Base-by-base conservation (phyloP, 225 moss, liverwort and hornwort species). In the Lunularia cruciata region DNA sequence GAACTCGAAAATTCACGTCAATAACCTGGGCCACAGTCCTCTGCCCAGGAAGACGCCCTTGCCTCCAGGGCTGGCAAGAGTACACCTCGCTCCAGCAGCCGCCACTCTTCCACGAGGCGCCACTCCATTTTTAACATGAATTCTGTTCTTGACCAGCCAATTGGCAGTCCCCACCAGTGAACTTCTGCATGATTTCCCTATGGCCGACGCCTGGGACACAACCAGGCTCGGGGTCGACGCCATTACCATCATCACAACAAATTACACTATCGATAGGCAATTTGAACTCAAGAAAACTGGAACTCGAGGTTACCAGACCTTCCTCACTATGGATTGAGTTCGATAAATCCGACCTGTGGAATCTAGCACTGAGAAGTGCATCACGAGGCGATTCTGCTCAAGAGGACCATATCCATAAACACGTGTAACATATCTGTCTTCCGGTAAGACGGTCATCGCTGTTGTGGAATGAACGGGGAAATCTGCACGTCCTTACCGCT, bases 21-120 rank as follows among this genome's bases (percentile, higher is more conserved):
- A 75, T 47, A 58, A 76, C 76, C 75, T 76, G 35, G 77, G 71
- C 66, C 66, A 72, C 58, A 16, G 32, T 42, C 66, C 43, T 27
- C 26, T 61, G 13, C 69, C 69, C 10, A 42, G 49, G 68, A 68
- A 68, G 22, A 63, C 39, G 35, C 22, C 63, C 14, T 26, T 26
- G 14, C 25, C 22, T 28, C 42, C 42, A 43, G 26, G 8, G 38
- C 63, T 40, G 0, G 45, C 18, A 15, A 63, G 63, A 63, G 43
- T 38, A 38, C 43, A 63, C 43, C 23, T 63, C 28, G 45, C 43
- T 43, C 42, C 18, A 26, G 38, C 63, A 5, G 6, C 42, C 43
- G 63, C 18, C 42, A 18, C 13, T 10, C n/a, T 62, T 23, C 27
- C 26, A 43, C 37, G 8, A 20, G 26, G 6, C 27, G 23, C 14